Conservation (phyloP, 257 asterid genomes). For the Thymus quinquecostatus region DNA sequence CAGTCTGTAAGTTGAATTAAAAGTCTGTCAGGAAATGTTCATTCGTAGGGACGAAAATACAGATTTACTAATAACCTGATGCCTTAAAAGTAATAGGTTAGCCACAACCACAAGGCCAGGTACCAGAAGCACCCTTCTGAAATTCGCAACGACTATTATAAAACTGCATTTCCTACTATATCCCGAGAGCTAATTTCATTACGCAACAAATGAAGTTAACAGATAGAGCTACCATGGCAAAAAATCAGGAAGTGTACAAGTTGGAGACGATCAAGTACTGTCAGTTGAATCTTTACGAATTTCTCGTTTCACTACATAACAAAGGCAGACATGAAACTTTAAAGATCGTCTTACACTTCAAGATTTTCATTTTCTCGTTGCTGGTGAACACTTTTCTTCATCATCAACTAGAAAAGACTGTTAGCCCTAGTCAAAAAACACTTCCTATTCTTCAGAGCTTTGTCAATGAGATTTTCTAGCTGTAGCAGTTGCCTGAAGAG, state of each 20-base stretch:
- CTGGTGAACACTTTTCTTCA: neutral
- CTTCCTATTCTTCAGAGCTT: neutral
- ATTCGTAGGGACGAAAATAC: neutral
- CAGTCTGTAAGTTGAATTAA: slow-evolving; percentile 29
- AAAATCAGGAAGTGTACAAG: neutral
- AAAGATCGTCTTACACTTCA: neutral
- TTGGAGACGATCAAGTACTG: neutral
- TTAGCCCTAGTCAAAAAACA: neutral
- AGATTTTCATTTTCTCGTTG: neutral
- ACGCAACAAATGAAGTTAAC: neutral
- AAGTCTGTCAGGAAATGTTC: neutral
- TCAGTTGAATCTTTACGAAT: neutral
- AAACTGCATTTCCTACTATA: slow-evolving; percentile 8
- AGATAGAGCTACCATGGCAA: neutral
- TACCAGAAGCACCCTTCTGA: slow-evolving; percentile 1
- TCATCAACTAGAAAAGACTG: slow-evolving; percentile 1
- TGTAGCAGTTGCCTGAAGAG: neutral
- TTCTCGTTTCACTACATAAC: neutral
- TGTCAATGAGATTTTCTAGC: neutral
- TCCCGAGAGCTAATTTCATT: neutral
- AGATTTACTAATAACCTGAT: slow-evolving; percentile 1
- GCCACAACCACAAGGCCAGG: slow-evolving; percentile 5
- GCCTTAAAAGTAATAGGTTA: neutral
- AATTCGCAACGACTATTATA: neutral
- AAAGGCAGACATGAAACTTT: neutral